These are phyloP conservation scores for Singerocomus inundabilis DNA, from an alignment of 1,284 basidiomycete genomes.

Conservation along the genomic window DNA sequence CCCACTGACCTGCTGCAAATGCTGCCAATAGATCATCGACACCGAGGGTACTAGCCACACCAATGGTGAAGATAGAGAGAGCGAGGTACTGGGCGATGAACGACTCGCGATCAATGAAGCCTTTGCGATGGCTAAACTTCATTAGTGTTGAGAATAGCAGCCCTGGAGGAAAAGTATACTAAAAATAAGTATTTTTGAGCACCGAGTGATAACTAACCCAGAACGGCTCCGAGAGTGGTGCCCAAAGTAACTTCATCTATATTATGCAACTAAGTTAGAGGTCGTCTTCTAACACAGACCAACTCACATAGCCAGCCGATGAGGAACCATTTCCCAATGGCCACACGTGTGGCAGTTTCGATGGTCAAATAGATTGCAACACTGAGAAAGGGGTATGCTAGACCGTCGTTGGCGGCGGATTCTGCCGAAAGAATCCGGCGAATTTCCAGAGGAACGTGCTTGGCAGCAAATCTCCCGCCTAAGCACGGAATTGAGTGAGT, in stretches of 20 bases:
- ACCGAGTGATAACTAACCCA: conserved; percentile 48
- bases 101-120: conserved; percentile 87
- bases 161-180: conserved; percentile 40
- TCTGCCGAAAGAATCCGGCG: conserved; percentile 88
- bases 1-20: conserved; percentile 79
- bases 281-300: not conserved
- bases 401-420: conserved; percentile 84
- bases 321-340: conserved; percentile 78
- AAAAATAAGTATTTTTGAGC: not conserved
- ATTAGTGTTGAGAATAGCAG: conserved; percentile 76
- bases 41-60: conserved; percentile 75
- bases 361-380: conserved; percentile 86
- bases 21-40: conserved; percentile 87
- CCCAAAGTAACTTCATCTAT: conserved; percentile 87
- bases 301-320: conserved; percentile 75
- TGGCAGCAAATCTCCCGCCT: conserved; percentile 87
- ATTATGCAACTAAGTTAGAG: conserved; percentile 5
- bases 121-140: conserved; percentile 74
- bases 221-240: conserved; percentile 66
- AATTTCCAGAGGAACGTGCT: conserved; percentile 83
- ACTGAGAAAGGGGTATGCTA: conserved; percentile 91
- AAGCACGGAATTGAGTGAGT: conserved; percentile 42
- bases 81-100: conserved; percentile 91
- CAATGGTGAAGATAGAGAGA: conserved; percentile 77
- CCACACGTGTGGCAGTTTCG: conserved; percentile 60